Evolutionary conservation across 192 early-diverging fungal genomes (phyloP), one percentile per base, ranked within the genome.

Genomic region (Entomortierella chlamydospora): DNA sequence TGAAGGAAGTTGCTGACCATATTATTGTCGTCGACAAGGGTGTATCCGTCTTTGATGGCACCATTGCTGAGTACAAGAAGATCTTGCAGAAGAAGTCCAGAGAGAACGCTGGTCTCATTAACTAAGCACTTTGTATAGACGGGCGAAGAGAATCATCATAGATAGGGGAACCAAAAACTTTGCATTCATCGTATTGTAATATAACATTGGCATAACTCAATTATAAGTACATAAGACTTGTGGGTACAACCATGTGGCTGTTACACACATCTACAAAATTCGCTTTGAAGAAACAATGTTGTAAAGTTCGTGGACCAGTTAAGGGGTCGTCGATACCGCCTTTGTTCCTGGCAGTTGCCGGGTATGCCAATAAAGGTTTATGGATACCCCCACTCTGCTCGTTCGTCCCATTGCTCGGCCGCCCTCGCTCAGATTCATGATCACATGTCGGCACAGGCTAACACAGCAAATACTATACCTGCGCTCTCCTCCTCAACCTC

Each of bases 1-100:
- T 99, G 73, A 91, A 88, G 57, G 96, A 99, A 86, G 94, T 99
- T 72, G 98, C 97, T 42, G 81, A 95, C 78, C 90, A 98, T 73
- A 97, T 99, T 57, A 88, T 95, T 52, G 98, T 97, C 87, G 95
- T 98, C 80, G 90, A 94, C 78, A 88, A 87, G 23, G 81, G 86
- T 30, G 92, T 96, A 59, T 79, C 77, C 18, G 87, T 91, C 59
- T 99, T 93, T 86, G 67, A 86, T 26, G 96, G 93, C 49, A 84
- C 87, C 57, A 99, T 99, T 70, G 85, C 89, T 54, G 84, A 88
- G 68, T 99, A 99, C 93, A 99, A 99, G 91, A 90, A 93, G 73
- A 82, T 88, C 64, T 87, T 99, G 39, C 73, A 77, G 65, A 77
- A 77, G 73, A 77, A 77, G 73, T 68, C 73, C 20, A 50, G 65